Evolutionary conservation across 1,284 basidiomycete genomes (phyloP).

Genomic region (Rhodotorula sp.): DNA sequence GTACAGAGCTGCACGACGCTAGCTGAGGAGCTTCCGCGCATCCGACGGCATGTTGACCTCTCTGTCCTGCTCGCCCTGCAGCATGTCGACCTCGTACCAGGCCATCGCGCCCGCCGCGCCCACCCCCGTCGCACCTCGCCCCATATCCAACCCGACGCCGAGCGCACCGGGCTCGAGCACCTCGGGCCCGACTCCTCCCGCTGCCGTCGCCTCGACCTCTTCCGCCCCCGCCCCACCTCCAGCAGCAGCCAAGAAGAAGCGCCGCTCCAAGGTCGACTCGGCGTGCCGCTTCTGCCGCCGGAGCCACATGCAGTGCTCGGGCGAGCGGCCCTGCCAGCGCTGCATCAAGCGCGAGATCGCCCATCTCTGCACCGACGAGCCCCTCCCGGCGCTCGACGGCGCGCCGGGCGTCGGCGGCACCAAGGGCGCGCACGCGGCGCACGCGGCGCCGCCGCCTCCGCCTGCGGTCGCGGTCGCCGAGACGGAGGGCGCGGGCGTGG

Average conservation of each 20-base stretch:
- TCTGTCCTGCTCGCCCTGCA: not conserved
- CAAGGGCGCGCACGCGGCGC: not conserved
- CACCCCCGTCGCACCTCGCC: not conserved
- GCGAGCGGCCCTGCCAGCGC: constrained; percentile 50
- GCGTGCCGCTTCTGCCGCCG: constrained; percentile 53
- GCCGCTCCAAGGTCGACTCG: constrained; percentile 39
- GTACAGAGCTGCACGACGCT: too few species aligned
- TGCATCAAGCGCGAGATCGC: constrained; percentile 55
- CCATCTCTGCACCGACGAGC: constrained; percentile 50
- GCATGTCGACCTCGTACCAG: not conserved
- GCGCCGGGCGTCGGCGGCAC: not conserved
- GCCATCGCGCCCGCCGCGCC: not conserved
- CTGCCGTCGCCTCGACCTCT: not conserved
- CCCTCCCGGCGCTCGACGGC: constrained; percentile 2
- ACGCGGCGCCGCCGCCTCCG: not conserved
- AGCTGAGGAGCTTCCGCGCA: too few species aligned
- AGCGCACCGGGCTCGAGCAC: not conserved
- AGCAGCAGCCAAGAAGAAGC: constrained; percentile 31
- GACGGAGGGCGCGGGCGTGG: not conserved
- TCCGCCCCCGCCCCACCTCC: not conserved
- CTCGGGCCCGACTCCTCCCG: not conserved
- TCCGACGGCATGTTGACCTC: not conserved
- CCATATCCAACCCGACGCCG: not conserved
- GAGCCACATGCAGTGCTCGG: constrained; percentile 53
- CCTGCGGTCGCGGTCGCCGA: not conserved